phyloP scores from a whole-genome alignment of 1,284 basidiomycete genomes.

The Xanthoconium separans region DNA sequence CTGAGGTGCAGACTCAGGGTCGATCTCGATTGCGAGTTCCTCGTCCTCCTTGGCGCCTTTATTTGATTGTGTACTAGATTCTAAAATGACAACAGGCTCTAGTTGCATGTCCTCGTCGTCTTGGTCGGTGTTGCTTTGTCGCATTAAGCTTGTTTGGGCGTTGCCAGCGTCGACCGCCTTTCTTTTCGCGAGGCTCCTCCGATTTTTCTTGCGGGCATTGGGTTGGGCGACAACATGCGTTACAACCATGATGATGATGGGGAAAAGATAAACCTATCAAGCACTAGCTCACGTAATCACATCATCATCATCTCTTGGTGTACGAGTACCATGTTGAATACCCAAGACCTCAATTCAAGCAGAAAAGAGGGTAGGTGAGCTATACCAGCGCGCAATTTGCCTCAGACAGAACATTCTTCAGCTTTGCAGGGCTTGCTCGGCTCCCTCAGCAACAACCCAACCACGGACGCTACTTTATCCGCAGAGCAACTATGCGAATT shows the following conservation, averaged over 20 bases:
- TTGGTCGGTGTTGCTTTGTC: slow-evolving; percentile 14
- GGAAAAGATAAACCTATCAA: slow-evolving; percentile 4
- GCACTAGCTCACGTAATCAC: slow-evolving; percentile 20
- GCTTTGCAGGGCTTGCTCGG: slow-evolving; percentile 53
- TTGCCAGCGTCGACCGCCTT: slow-evolving; percentile 27
- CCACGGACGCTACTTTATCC: slow-evolving; percentile 37
- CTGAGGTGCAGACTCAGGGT: slow-evolving; percentile 41
- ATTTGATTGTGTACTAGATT: slow-evolving; percentile 1
- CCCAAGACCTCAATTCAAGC: slow-evolving; percentile 9
- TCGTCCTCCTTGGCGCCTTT: slow-evolving; percentile 43
- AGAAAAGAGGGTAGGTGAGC: no score
- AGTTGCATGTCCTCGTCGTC: slow-evolving; percentile 43
- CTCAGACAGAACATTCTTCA: slow-evolving; percentile 26
- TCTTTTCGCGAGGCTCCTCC: slow-evolving; percentile 55
- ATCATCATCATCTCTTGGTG: not conserved
- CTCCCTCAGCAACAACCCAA: slow-evolving; percentile 40
- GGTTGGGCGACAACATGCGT: slow-evolving; percentile 39
- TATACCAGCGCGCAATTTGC: not conserved
- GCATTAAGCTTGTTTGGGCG: slow-evolving; percentile 3
- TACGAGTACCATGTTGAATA: slow-evolving; percentile 19
- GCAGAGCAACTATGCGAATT: slow-evolving; percentile 51
- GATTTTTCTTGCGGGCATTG: slow-evolving; percentile 47
- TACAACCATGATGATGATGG: slow-evolving; percentile 51
- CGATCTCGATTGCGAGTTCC: slow-evolving; percentile 61
- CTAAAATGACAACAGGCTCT: slow-evolving; percentile 9